Base-by-base conservation (phyloP, 768 basidiomycete species). In the Pleurotus platypus region DNA sequence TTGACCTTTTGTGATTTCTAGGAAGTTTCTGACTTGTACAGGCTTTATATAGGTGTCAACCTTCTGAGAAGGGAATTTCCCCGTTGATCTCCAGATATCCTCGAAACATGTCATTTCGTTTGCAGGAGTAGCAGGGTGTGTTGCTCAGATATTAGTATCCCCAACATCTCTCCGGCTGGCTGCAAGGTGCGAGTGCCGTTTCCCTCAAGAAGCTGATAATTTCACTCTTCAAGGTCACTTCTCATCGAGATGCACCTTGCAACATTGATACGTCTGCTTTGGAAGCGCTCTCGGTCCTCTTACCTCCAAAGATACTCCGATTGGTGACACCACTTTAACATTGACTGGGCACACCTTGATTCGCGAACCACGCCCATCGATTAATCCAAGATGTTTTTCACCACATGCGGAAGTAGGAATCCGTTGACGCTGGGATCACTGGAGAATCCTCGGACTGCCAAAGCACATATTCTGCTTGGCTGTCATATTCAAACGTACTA, bases 301-400 rank as follows among this genome's bases (percentile, higher is more conserved):
- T 54, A 26, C 39, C 39, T 54, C 51, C 51, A 54, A 42, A 39
- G 39, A 18, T 54, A 54, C 51, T 54, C 51, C 51, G 51, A 54
- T 54, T 54, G 51, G 51, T 54, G 51, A 54, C 51, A 54, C 51
- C 16, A 54, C 51, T 42, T 54, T 18, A 42, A 54, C 18, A 42
- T 54, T 54, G 51, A 54, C 51, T 54, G 51, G 51, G 39, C 51
- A 42, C 51, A 54, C 51, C 51, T 54, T 54, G 51, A 54, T 54
- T 54, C 51, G 51, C 51, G 51, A 54, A 42, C 51, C 51, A 54
- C 22, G 42, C 51, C 13, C 51, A 54, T 54, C 51, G 51, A 54
- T 54, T 54, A 39, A 42, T 54, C 39, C 51, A 42, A 35, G 15
- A 24, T 54, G 51, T 54, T 54, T 54, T n/a, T 7, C 51, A 18